Conservation (phyloP, 345 rosid genomes). For the Psidium guajava region DNA sequence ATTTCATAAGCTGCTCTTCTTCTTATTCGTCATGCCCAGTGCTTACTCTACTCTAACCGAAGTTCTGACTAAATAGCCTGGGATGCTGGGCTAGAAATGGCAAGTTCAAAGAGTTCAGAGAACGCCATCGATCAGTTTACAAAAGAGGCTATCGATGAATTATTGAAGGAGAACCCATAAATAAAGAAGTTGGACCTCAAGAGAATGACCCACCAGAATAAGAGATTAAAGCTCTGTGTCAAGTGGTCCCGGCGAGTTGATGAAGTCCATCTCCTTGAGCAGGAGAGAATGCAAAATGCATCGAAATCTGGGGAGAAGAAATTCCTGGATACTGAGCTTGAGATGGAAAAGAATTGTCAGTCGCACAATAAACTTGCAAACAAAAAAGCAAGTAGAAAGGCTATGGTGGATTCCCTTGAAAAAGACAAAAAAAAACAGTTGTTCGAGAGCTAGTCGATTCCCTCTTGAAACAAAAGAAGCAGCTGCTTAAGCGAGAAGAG, state of each 20-base stretch:
- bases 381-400: too few relatives aligned
- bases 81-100: constrained; percentile 14
- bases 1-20: too few relatives aligned
- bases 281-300: constrained; percentile 37
- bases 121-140: constrained; percentile 33
- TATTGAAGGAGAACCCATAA: constrained; percentile 59
- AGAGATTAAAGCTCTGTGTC: constrained; percentile 54
- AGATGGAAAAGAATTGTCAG: too few relatives aligned
- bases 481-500: too few relatives aligned
- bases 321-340: constrained; percentile 43
- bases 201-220: constrained; percentile 35
- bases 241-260: constrained; percentile 61
- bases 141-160: constrained; percentile 58
- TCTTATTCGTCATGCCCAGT: too few relatives aligned
- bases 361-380: too few relatives aligned
- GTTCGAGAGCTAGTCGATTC: too few relatives aligned
- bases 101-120: constrained; percentile 30
- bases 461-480: too few relatives aligned
- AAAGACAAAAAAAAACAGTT: too few relatives aligned
- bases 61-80: too few relatives aligned
- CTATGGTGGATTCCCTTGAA: too few relatives aligned
- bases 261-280: constrained; percentile 40
- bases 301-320: constrained; percentile 48
- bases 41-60: too few relatives aligned
- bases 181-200: constrained; percentile 59